Base-by-base conservation (phyloP, 257 asterid genomes). In the Solanum megistacrolobum region DNA sequence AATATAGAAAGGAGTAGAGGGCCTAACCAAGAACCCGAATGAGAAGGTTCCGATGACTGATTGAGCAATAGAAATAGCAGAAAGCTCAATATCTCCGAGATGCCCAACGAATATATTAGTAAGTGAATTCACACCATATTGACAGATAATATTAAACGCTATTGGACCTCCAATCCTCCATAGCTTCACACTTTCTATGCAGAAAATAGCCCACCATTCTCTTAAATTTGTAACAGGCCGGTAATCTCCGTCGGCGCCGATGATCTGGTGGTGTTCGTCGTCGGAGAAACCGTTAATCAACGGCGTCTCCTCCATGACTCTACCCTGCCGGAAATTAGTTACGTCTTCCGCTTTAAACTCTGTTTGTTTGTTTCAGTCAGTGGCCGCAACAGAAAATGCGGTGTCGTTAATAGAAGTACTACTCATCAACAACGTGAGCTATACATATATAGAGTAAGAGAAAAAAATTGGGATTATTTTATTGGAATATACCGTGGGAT, bases 81-180 rank as follows among this genome's bases (percentile, higher is more conserved):
- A 90, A 86, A 95, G 98, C 85, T 95, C 92, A 73, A 92, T 25
- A 69, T 94, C 95, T 11, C 98, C 98, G 27, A 94, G 91, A 68
- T 95, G 98, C 6, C 98, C 98, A 75, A 93, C 98, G 89, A 93
- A 95, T 32, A 95, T 88, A 82, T 88, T 90, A 25, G 97, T 89
- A 12, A 92, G 92, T 10, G 95, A 76, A 86, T 62, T 86, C 25
- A 66, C 90, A 23, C 91, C 92, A 74, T 69, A 95, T 89, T 94
- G 96, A 41, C 98, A 95, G 4, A 93, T 38, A 81, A 95, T 92
- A 87, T 91, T 96, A 3, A 95, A 88, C 21, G 97, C 98, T n/a
- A 95, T 95, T 0, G 98, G 98, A 1, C 94, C 96, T 0, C 95
- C 96, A 0, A 95, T 93, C 16, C 86, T 83, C 98, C 98, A 94